Conservation (phyloP, 805 yeast genomes). For the Candida xiaguanensis region DNA sequence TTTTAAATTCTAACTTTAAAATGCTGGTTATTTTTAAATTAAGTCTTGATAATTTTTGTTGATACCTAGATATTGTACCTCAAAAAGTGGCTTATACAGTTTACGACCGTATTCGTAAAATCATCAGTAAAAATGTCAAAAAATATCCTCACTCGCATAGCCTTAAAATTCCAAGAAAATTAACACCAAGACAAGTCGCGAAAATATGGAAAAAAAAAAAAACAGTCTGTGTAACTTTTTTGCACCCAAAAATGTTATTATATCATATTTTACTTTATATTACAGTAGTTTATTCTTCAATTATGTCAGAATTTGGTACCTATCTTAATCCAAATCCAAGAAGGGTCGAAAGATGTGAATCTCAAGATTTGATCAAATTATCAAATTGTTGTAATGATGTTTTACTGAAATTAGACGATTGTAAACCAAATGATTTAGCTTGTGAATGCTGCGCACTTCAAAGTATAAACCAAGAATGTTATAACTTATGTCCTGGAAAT, state of each 20-base stretch:
- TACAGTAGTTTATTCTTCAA: neutral
- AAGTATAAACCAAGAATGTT: constrained; percentile 43
- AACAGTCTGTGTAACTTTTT: neutral
- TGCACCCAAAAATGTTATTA: constrained; percentile 5
- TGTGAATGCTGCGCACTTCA: constrained; percentile 58
- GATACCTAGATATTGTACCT: no score
- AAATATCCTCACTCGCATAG: neutral
- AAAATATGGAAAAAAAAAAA: neutral
- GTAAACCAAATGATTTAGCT: constrained; percentile 51
- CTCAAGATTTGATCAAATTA: constrained; percentile 40
- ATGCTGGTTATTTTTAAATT: no score
- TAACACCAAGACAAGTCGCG: constrained; percentile 2
- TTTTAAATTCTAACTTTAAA: no score
- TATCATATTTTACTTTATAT: neutral
- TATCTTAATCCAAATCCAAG: constrained; percentile 47
- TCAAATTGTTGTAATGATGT: constrained; percentile 46
- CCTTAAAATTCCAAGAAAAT: neutral
- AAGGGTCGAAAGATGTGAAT: constrained; percentile 36
- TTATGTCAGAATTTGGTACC: constrained; percentile 19
- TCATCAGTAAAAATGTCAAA: neutral
- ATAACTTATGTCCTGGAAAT: constrained; percentile 46
- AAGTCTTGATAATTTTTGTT: no score
- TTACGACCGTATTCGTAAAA: no score
- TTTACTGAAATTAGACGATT: constrained; percentile 42
- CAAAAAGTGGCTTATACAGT: no score